phyloP scores from a whole-genome alignment of 2,329 filamentous ascomycete genomes.

The Colletotrichum horii region DNA sequence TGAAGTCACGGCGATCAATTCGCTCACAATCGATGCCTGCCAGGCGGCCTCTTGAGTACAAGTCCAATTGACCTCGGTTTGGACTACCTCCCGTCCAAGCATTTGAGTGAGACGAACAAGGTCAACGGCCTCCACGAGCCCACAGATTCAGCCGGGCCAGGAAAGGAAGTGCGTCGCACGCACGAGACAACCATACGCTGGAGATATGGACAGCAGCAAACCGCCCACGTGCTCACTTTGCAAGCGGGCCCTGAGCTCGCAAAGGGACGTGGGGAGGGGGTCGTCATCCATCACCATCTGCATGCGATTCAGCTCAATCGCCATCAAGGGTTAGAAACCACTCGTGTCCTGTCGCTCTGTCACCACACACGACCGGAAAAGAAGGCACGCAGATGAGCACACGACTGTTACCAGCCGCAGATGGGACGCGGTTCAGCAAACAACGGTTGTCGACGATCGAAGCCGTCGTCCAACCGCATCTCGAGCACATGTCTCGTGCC shows the following conservation, averaged over 20 bases:
- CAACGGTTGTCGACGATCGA: background rate
- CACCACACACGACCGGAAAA: background rate
- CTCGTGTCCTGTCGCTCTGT: background rate
- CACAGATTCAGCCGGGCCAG: background rate
- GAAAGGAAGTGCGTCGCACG: background rate
- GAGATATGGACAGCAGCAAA: background rate
- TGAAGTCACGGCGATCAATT: background rate
- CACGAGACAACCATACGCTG: background rate
- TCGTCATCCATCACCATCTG: background rate
- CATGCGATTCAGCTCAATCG: background rate
- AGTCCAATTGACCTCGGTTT: background rate
- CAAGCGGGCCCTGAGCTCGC: background rate
- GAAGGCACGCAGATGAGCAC: background rate
- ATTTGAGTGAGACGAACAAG: background rate
- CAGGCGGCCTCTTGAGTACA: background rate
- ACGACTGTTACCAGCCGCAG: background rate
- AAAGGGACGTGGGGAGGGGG: background rate
- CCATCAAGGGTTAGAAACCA: background rate
- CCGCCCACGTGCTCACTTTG: conserved; percentile 14
- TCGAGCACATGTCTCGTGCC: conserved; percentile 19
- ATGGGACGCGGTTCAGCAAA: background rate
- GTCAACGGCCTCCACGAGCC: background rate
- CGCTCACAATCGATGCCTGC: background rate
- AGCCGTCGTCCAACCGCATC: background rate
- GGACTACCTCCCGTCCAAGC: background rate